Base-by-base conservation (phyloP, 768 basidiomycete genomes). In the Serendipita indica region DNA sequence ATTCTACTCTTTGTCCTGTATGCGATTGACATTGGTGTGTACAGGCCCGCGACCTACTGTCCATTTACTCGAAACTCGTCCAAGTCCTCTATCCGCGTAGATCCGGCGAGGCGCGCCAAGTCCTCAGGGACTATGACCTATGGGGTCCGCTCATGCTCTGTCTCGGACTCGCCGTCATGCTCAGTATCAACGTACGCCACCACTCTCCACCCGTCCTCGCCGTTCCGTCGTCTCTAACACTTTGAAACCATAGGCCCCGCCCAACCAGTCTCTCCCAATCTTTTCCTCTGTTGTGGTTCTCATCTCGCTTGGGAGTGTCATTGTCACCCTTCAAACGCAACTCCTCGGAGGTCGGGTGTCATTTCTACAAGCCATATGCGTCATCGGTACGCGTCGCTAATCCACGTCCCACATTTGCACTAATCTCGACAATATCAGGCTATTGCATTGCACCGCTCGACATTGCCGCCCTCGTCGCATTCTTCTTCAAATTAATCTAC, bases 311-410 rank as follows among this genome's bases (percentile, higher is more conserved):
- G 94, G 94, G 3, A 91, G 92, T 13, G 73, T 96, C 30, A 79
- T 86, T 0, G 90, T 98, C 5, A 97, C 94, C 0, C 74, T 98
- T n/a, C 94, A 98, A 70, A 89, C 93, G 14, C 97, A 98, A 61
- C 66, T 76, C 7, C 66, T 76, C 4, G 74, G 74, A 13, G 74
- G 74, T 35, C 71, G 63, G 46, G 64, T 76, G 88, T 86, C 89
- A 0, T 97, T 98, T 75, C 94, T 98, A 74, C 94, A 98, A 69
- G 90, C 88, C 34, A 74, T 98, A 22, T 97, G 93, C 66, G 93
- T 86, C 30, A 75, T 97, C 2, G 94, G 49, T 54, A n/a, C 20
- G 20, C n/a, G 25, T 14, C 13, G 16, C 12, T 25, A 25, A 12
- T 16, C 5, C 41, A 43, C 41, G 5, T n/a, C 2, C 16, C 16